phyloP scores from a whole-genome alignment of 1,139 yeast species.

The Kodamaea anthophila region DNA sequence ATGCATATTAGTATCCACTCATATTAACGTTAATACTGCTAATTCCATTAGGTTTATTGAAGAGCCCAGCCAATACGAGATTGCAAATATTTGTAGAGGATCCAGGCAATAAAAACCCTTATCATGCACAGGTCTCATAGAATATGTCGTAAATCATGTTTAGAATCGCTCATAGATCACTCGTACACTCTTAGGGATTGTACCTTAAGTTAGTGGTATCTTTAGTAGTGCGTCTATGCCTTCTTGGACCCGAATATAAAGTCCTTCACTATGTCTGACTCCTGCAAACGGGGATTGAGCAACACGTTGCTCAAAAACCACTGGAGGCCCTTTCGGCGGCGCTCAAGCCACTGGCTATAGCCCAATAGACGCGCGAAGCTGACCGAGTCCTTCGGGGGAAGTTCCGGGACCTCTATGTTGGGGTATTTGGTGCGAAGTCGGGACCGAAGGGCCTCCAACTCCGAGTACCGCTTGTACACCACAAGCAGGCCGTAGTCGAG shows the following conservation, averaged over 20 bases:
- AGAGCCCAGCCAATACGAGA: too few relatives aligned
- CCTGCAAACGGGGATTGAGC: slow-evolving; percentile 56
- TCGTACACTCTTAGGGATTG: too few relatives aligned
- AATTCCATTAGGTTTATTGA: too few relatives aligned
- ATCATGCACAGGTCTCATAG: too few relatives aligned
- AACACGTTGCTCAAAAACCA: slow-evolving; percentile 66
- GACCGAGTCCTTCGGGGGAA: slow-evolving; percentile 60
- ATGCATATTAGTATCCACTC: too few relatives aligned
- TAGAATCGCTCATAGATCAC: too few relatives aligned
- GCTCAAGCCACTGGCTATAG: slow-evolving; percentile 47
- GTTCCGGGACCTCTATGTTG: slow-evolving; percentile 44
- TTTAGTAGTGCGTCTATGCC: neutral
- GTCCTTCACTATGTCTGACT: slow-evolving; percentile 39
- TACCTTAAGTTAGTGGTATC: too few relatives aligned
- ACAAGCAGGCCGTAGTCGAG: slow-evolving; percentile 42
- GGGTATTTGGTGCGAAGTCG: slow-evolving; percentile 35
- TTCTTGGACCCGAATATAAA: slow-evolving; percentile 30
- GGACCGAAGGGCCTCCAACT: slow-evolving; percentile 47
- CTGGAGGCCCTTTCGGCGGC: slow-evolving; percentile 62
- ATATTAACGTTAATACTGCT: too few relatives aligned
- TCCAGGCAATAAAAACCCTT: too few relatives aligned
- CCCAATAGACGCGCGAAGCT: slow-evolving; percentile 44
- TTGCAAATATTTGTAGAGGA: too few relatives aligned
- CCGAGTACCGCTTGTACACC: slow-evolving; percentile 59
- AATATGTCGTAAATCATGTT: too few relatives aligned